Conservation (phyloP, 2,329 filamentous ascomycete genomes). For the Penicillium nordicum region DNA sequence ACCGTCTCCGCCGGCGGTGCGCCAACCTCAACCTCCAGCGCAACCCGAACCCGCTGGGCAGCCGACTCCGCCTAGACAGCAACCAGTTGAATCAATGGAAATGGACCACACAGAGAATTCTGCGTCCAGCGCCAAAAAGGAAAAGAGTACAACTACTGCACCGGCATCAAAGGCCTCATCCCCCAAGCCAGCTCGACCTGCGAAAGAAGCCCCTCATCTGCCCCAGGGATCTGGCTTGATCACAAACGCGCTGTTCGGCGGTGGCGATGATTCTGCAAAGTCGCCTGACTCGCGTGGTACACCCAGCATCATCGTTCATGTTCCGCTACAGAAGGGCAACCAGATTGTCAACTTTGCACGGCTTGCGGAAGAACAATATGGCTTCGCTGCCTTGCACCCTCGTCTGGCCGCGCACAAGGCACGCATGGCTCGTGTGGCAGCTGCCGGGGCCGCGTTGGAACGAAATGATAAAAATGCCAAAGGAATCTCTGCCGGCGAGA, state of each 20-base stretch:
- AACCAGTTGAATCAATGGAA: conserved; percentile 29
- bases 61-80: conserved; percentile 13
- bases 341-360: conserved; percentile 95
- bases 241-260: conserved; percentile 58
- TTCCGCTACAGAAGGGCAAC: conserved; percentile 77
- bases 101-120: conserved; percentile 31
- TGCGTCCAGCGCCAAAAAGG: conserved; percentile 38
- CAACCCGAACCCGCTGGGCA: conserved; percentile 17
- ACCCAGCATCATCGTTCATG: conserved; percentile 78
- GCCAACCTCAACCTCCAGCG: conserved; percentile 17
- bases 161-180: conserved; percentile 52
- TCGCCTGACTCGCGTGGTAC: conserved; percentile 47
- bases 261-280: conserved; percentile 44
- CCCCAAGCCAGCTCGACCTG: conserved; percentile 52
- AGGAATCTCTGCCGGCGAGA: conserved; percentile 69
- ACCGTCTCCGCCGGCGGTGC: conserved; percentile 16
- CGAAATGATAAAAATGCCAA: conserved; percentile 66
- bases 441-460: conserved; percentile 81
- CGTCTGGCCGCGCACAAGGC: conserved; percentile 84
- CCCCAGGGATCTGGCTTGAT: conserved; percentile 63
- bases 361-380: conserved; percentile 88
- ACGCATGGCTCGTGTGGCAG: conserved; percentile 80
- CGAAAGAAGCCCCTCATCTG: conserved; percentile 56
- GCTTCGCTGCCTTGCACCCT: conserved; percentile 89
- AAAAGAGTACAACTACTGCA: conserved; percentile 42